phyloP scores from a whole-genome alignment of 2,329 filamentous ascomycete genomes.

The Pseudocercospora eumusae region DNA sequence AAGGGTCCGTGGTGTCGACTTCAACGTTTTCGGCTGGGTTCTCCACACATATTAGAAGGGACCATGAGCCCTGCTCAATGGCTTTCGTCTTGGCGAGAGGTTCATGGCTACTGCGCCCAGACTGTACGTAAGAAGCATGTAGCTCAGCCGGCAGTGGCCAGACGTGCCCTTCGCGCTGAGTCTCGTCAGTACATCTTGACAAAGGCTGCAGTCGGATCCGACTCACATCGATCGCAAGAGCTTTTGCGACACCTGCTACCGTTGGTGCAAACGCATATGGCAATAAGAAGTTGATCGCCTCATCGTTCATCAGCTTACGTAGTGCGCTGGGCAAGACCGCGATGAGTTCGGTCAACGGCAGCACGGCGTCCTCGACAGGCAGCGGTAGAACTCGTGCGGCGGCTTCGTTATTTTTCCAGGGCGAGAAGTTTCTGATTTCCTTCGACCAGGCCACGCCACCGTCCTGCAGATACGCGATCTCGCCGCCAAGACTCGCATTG shows the following conservation, averaged over 20 bases:
- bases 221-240: constrained; percentile 1
- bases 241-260: background rate
- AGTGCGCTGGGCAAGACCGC: background rate
- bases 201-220: background rate
- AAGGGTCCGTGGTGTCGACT: too few species aligned
- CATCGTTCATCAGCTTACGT: background rate
- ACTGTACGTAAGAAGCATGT: background rate
- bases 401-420: background rate
- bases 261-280: background rate
- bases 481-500: background rate
- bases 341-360: background rate
- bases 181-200: background rate
- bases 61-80: background rate
- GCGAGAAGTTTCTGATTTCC: background rate
- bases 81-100: background rate
- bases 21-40: background rate
- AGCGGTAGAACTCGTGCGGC: background rate
- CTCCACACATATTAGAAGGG: background rate
- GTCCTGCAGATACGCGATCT: background rate
- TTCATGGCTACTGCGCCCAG: background rate
- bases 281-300: background rate
- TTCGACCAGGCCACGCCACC: background rate
- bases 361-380: background rate
- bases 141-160: background rate
- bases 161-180: background rate